Conservation (phyloP, 2,329 filamentous ascomycete species). For the Cladosporium sp. region DNA sequence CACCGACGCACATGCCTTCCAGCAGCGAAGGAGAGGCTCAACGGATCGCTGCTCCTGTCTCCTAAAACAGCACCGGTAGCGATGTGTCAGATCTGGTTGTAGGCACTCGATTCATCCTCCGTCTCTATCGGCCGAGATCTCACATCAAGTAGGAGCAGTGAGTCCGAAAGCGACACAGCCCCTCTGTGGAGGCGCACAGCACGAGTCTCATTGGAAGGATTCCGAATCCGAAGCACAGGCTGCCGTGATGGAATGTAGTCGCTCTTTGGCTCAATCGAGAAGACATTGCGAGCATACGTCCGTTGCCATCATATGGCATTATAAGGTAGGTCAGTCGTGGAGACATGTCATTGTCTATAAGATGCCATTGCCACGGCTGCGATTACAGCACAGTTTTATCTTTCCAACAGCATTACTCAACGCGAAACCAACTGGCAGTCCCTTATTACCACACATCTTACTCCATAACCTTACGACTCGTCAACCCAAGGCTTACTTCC, state of each 20-base stretch:
- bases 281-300: conserved; percentile 8
- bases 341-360: conserved; percentile 1
- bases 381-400: not conserved
- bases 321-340: not conserved
- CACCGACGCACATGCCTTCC: not conserved
- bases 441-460: not conserved
- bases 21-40: not conserved
- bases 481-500: not conserved
- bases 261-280: not conserved
- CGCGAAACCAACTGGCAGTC: not conserved
- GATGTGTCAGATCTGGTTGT: not conserved
- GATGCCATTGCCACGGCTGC: not conserved
- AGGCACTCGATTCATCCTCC: not conserved
- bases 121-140: conserved; percentile 7
- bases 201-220: not conserved
- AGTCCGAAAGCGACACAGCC: not conserved
- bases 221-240: not conserved
- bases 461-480: not conserved
- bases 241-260: not conserved
- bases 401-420: not conserved
- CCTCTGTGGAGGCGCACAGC: not conserved
- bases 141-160: not conserved
- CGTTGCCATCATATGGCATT: not conserved
- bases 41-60: not conserved
- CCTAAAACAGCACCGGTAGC: not conserved